phyloP scores from a whole-genome alignment of 495 filamentous ascomycete species.

The Hypoxylon cercidicola region DNA sequence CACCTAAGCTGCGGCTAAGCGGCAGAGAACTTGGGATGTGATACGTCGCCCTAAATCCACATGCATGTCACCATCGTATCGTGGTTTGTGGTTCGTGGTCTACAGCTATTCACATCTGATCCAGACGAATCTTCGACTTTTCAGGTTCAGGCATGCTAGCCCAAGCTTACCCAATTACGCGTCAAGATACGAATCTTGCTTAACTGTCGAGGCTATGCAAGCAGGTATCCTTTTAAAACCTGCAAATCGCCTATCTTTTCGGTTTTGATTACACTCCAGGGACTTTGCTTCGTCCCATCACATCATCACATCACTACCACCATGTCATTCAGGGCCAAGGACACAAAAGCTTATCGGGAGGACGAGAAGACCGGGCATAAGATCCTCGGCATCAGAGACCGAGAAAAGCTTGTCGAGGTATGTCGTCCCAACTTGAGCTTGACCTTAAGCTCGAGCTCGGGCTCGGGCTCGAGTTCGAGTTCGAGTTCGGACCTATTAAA shows the following conservation, averaged over 20 bases:
- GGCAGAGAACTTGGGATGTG: neutral
- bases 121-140: constrained; percentile 2
- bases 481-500: constrained; percentile 4
- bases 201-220: constrained; percentile 26
- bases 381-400: constrained; percentile 70
- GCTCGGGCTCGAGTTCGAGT: too few species aligned
- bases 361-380: constrained; percentile 68
- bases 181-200: constrained; percentile 20
- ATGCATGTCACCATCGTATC: neutral
- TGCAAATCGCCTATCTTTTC: constrained; percentile 4
- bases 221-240: constrained; percentile 8
- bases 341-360: constrained; percentile 68
- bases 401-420: constrained; percentile 73
- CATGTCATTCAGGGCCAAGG: constrained; percentile 65
- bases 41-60: constrained; percentile 16
- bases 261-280: neutral
- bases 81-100: constrained; percentile 5
- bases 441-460: too few species aligned
- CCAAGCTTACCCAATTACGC: constrained; percentile 34
- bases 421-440: constrained; percentile 9
- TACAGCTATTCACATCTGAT: constrained; percentile 29
- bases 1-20: constrained; percentile 25
- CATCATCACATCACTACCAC: constrained; percentile 14
- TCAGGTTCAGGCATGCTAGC: constrained; percentile 11
- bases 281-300: constrained; percentile 3